phyloP scores from a whole-genome alignment of 129 eudicot genomes.

The Scalesia atractyloides region DNA sequence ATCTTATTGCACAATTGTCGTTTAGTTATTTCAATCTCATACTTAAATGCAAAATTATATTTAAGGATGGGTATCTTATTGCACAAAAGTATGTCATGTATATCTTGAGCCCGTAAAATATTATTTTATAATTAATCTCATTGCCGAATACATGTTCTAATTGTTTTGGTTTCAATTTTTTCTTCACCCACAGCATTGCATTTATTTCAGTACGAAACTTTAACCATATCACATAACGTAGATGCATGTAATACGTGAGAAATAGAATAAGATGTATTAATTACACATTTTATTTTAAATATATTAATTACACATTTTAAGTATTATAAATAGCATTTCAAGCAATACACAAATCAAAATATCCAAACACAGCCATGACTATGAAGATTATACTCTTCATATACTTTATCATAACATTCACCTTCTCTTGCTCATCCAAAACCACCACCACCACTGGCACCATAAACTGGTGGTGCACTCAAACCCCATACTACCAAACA shows the following conservation, averaged over 20 bases:
- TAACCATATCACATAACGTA: not conserved
- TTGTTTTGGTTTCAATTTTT: too few species aligned
- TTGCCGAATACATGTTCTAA: too few species aligned
- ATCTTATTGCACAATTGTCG: too few species aligned
- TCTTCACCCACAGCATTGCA: not conserved
- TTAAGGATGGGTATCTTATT: too few species aligned
- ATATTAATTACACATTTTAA: not conserved
- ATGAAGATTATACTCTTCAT: slow-evolving; percentile 15
- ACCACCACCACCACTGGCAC: slow-evolving; percentile 21
- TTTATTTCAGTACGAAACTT: not conserved
- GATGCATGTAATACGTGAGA: not conserved
- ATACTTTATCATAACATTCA: slow-evolving; percentile 9
- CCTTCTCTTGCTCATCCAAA: slow-evolving; percentile 23
- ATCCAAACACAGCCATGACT: not conserved
- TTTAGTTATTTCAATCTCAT: too few species aligned
- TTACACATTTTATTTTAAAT: not conserved
- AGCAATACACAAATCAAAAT: not conserved
- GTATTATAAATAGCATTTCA: slow-evolving; percentile 7
- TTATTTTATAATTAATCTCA: too few species aligned
- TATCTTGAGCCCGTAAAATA: too few species aligned
- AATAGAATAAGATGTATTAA: not conserved
- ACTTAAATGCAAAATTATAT: too few species aligned
- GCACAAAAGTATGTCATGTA: too few species aligned
- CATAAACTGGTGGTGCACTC: slow-evolving; percentile 37
- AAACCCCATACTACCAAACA: slow-evolving; percentile 30